These are phyloP conservation scores for Penicillium psychrofluorescens DNA, from an alignment of 495 filamentous ascomycete genomes.

Conservation along the genomic window DNA sequence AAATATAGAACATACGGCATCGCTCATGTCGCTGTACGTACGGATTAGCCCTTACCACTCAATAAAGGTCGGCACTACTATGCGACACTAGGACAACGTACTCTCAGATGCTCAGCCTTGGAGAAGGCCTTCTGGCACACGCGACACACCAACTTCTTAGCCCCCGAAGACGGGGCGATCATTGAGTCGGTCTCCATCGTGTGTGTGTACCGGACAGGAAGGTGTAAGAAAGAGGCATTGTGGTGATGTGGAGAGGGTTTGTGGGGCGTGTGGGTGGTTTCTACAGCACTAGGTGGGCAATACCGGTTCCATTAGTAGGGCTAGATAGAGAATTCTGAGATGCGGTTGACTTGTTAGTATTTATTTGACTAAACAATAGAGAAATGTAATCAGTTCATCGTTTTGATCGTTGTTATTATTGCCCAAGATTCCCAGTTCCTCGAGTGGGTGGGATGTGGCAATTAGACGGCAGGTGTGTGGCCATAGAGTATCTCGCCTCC, in stretches of 20 bases:
- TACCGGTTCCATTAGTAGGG: too few species aligned
- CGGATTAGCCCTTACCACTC: constrained; percentile 8
- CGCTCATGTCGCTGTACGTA: constrained; percentile 39
- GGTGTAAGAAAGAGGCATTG: neutral
- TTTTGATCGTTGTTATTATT: too few species aligned
- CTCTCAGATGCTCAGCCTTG: constrained; percentile 40
- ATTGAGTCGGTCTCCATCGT: constrained; percentile 9
- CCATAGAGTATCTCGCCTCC: too few species aligned
- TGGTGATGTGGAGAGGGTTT: neutral
- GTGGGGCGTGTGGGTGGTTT: too few species aligned
- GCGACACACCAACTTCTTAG: constrained; percentile 32
- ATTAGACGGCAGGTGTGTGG: too few species aligned
- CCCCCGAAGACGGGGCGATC: constrained; percentile 8
- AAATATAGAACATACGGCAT: constrained; percentile 29
- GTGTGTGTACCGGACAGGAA: neutral
- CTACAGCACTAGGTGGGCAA: too few species aligned
- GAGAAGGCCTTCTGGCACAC: constrained; percentile 38
- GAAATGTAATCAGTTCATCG: too few species aligned
- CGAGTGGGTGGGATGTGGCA: too few species aligned
- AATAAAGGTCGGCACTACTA: neutral
- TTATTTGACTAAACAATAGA: too few species aligned
- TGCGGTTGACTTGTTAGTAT: too few species aligned
- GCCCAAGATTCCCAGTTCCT: too few species aligned
- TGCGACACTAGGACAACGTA: constrained; percentile 6
- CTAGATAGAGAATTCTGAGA: too few species aligned